Evolutionary conservation across 1,139 yeast species (phyloP), one percentile per base, ranked within the genome.

Genomic region (Kurtzmaniella quercitrusa): DNA sequence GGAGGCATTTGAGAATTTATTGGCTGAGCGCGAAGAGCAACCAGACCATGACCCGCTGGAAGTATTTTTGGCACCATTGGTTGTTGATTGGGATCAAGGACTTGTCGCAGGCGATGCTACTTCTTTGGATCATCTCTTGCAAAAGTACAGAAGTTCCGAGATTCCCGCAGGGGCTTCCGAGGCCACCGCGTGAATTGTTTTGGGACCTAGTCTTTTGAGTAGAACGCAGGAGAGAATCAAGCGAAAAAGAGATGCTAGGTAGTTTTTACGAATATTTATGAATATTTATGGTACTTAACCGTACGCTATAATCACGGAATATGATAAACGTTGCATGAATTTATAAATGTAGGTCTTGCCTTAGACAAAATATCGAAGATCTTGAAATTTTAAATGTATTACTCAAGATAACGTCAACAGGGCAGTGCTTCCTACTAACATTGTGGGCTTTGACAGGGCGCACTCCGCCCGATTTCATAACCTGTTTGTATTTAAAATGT

Each of bases 11-110:
- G 55, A 61, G 38, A 55, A 56, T 35, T 15, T 39, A 9, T 54
- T 67, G 32, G 61, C 61, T 23, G 47, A 49, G 2, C 46, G 50
- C 22, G 55, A 57, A 6, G 52, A 50, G 11, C 55, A 54, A 34
- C 55, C 60, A 8, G 65, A 58, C 12, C 56, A 60, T n/a, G 60
- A 61, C 38, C 64, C 73, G 3, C 50, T 61, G 5, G 64, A 66
- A 23, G 58, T 72, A 11, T 72, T 72, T 50, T 54, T 51, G 44
- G 71, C 76, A 1, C 78, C 78, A 0, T 66, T 72, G 54, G 63
- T 72, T 32, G 66, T 71, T 37, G 78, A 72, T 51, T 72, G 78
- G 78, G 78, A 72, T 51, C 76, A 70, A 49, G 63, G 66, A 49
- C 44, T 66, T 47, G 65, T 71, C 47, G 78, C 76, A 17, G 63